Base-by-base conservation (phyloP, 176 grass and related monocot genomes). In the Musa itinerans region DNA sequence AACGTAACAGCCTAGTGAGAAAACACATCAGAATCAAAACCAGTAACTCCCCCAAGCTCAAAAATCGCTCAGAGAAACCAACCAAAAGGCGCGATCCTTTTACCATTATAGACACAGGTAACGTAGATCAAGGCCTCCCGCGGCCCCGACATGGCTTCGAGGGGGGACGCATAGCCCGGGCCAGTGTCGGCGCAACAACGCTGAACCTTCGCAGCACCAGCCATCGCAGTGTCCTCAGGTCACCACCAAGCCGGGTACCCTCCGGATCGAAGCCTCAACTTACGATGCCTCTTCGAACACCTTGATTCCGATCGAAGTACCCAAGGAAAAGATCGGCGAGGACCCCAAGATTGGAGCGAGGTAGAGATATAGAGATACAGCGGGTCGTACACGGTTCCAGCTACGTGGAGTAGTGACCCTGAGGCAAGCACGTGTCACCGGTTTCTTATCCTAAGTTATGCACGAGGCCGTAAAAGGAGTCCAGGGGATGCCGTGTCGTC, bases 21-120 rank as follows among this genome's bases (percentile, higher is more conserved):
- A 43, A 43, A 43, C 34, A 43, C 34, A 24, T 49, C 27, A 29
- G 24, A 24, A 24, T 49, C 29, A 29, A 24, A 53, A 74, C 10
- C 56, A 12, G 21, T 64, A 12, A 48, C 50, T 22, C 22, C n/a
- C 34, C 34, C 34, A 43, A 43, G 54, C 4, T 43, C 34, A 55
- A 72, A 77, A 24, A 24, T 11, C 9, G 54, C 57, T 11, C 9
- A 68, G 13, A 66, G 59, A 72, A 34, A 70, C 16, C 16, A 13
- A 50, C 20, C n/a, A 70, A 77, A 78, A 78, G 11, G 14, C 26
- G 27, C 59, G 3, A 77, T 53, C n/a, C 73, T 52, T 52, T 50
- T 56, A 93, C 95, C 90, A 83, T 98, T 93, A 71, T 98, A 98
- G 71, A 98, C 76, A 73, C 95, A 98, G 82, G 90, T 93, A 75